phyloP scores from a whole-genome alignment of 1,139 yeast species.

The Suhomyces anneliseae region DNA sequence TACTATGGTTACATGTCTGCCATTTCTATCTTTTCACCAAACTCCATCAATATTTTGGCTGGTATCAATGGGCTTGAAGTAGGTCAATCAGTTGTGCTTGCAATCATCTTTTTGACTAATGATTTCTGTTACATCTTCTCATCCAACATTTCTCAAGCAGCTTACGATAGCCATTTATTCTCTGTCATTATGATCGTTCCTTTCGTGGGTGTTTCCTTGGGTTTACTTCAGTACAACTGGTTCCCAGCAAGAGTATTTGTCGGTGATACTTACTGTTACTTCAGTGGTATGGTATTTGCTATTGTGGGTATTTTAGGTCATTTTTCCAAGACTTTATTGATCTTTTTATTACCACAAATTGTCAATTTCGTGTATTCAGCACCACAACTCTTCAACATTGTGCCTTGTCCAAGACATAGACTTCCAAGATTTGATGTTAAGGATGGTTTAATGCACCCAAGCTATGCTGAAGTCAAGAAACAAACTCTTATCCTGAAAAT shows the following conservation, averaged over 20 bases:
- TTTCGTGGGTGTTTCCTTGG: conserved; percentile 80
- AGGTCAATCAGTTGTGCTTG: conserved; percentile 85
- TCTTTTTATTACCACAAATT: conserved; percentile 88
- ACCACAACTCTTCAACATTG: conserved; percentile 82
- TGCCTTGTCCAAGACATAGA: conserved; percentile 96
- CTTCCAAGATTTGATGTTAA: conserved; percentile 70
- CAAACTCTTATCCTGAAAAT: conserved; percentile 19
- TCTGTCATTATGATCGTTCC: conserved; percentile 82
- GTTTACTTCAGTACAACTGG: conserved; percentile 77
- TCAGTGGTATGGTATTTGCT: conserved; percentile 98
- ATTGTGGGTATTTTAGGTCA: conserved; percentile 96
- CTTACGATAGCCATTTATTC: conserved; percentile 79
- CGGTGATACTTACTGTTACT: conserved; percentile 97
- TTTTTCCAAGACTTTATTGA: conserved; percentile 85
- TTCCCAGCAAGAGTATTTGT: conserved; percentile 93
- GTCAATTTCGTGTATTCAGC: conserved; percentile 83
- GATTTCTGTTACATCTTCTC: conserved; percentile 68
- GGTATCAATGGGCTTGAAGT: conserved; percentile 97
- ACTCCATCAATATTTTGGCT: conserved; percentile 93
- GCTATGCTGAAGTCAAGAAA: conserved; percentile 34
- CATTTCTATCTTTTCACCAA: conserved; percentile 90
- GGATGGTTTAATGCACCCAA: conserved; percentile 77
- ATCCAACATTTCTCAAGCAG: conserved; percentile 46
- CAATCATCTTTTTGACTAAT: conserved; percentile 66
- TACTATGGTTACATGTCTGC: conserved; percentile 91